phyloP scores from a whole-genome alignment of 1,284 basidiomycete species.

The Trichosporon coremiiforme region DNA sequence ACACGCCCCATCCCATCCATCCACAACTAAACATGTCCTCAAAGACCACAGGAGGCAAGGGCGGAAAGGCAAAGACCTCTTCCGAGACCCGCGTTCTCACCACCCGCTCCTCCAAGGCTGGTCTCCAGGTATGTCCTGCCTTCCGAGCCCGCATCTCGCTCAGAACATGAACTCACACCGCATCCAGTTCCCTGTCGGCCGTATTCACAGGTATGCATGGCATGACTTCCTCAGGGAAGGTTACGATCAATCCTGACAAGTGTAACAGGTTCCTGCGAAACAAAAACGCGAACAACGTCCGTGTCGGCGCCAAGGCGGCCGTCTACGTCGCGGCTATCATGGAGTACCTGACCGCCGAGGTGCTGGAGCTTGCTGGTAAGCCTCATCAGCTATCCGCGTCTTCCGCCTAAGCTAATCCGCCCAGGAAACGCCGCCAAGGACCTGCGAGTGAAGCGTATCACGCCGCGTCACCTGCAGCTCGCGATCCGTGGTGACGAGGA shows the following conservation, averaged over 20 bases:
- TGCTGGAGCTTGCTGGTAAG: conserved; percentile 58
- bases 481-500: conserved; percentile 90
- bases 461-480: conserved; percentile 69
- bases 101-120: conserved; percentile 79
- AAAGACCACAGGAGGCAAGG: conserved; percentile 56
- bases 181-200: conserved; percentile 52
- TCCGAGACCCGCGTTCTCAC: conserved; percentile 59
- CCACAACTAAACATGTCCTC: conserved; percentile 45
- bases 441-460: conserved; percentile 93
- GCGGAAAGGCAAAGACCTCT: conserved; percentile 58
- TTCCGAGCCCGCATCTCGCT: not conserved
- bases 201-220: conserved; percentile 48
- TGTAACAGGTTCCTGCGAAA: conserved; percentile 79
- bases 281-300: conserved; percentile 86
- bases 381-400: not conserved
- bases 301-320: conserved; percentile 57
- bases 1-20: conserved; percentile 30
- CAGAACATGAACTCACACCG: conserved; percentile 8
- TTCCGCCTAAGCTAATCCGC: not conserved
- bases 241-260: not conserved
- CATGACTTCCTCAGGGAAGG: not conserved
- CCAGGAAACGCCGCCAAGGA: conserved; percentile 95
- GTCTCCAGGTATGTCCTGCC: conserved; percentile 69
- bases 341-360: conserved; percentile 58
- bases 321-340: conserved; percentile 58